Evolutionary conservation across 441 rosid genomes (phyloP), one percentile per base, ranked within the genome.

Genomic region (Erodium chrysanthum): DNA sequence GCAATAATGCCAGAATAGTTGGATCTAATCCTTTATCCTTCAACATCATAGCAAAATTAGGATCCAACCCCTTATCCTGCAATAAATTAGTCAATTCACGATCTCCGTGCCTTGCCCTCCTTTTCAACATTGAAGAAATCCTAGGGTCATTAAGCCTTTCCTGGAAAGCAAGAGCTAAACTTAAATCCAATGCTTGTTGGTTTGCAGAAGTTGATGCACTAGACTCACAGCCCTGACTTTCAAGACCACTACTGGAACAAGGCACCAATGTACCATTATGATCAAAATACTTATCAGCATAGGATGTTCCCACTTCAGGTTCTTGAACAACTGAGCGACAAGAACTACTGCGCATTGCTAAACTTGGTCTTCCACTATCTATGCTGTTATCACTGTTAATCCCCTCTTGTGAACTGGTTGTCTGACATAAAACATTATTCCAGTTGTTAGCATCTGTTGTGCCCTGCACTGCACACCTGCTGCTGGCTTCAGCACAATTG

Each of bases 11-110:
- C 73, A 96, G 82, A 69, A 96, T 89, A 52, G 96, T 92, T 22
- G 97, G 98, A 82, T 96, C 99, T 88, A 96, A 85, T 76, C 82
- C 86, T 76, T 88, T 96, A 82, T 96, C 98, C 81, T 96, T 90
- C 82, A 96, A 77, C 99, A 96, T 96, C 86, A 96, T 82, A 66
- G 97, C 99, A 84, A 96, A 96, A 85, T 96, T 92, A 71, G 99
- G 99, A 86, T 96, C 99, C 81, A 96, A 81, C 68, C 99, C 99
- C 82, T 96, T 96, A 79, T 92, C 84, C 79, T 96, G 96, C 84
- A 96, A 80, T 83, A 96, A 79, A 79, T 79, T 86, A 79, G 88
- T 75, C 78, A 96, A 83, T 58, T 96, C 99, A 62, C 78, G 78
- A 76, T 96, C 96, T 64, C 98, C 96, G 74, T 85, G 88, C 74